Evolutionary conservation across 2,329 filamentous ascomycete species (phyloP).

Genomic region (Microthyrium microscopicum): DNA sequence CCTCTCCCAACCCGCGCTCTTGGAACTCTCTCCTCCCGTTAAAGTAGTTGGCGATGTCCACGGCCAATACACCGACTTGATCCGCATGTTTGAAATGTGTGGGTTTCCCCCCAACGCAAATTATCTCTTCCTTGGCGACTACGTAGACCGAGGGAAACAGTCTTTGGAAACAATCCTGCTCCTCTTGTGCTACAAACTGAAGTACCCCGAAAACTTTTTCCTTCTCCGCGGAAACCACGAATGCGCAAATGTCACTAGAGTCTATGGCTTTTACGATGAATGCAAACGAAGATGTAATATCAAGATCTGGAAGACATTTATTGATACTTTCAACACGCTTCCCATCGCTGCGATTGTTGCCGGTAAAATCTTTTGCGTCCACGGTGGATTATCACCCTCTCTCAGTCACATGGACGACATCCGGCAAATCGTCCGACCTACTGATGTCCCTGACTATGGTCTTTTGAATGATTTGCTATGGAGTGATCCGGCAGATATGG

Average conservation of each 20-base stretch:
- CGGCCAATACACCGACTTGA: slow-evolving; percentile 89
- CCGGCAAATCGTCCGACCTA: slow-evolving; percentile 83
- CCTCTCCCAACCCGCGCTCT: slow-evolving; percentile 73
- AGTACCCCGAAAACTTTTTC: slow-evolving; percentile 96
- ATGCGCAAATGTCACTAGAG: slow-evolving; percentile 86
- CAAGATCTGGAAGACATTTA: slow-evolving; percentile 96
- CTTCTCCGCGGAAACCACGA: slow-evolving; percentile 88
- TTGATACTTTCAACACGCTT: slow-evolving; percentile 89
- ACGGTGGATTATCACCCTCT: slow-evolving; percentile 83
- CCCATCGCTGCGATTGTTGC: slow-evolving; percentile 95
- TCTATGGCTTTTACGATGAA: slow-evolving; percentile 97
- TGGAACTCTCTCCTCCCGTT: slow-evolving; percentile 86
- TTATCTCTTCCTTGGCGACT: slow-evolving; percentile 88
- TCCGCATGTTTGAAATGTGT: slow-evolving; percentile 97
- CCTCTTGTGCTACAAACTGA: slow-evolving; percentile 89
- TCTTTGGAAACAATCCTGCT: slow-evolving; percentile 88
- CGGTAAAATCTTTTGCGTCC: slow-evolving; percentile 94
- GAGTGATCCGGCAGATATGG: slow-evolving; percentile 97
- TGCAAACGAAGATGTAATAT: slow-evolving; percentile 94
- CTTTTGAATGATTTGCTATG: slow-evolving; percentile 88
- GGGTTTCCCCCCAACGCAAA: slow-evolving; percentile 86
- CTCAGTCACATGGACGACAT: slow-evolving; percentile 98
- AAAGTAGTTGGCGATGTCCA: slow-evolving; percentile 97
- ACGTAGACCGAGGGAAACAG: slow-evolving; percentile 92
- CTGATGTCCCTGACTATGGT: slow-evolving; percentile 93